A percentile compares a stretch with the other conserved stretches of the same genome.
Evolutionary conservation across 768 basidiomycete genomes (phyloP).

Genomic region (Wakefieldia striispora): DNA sequence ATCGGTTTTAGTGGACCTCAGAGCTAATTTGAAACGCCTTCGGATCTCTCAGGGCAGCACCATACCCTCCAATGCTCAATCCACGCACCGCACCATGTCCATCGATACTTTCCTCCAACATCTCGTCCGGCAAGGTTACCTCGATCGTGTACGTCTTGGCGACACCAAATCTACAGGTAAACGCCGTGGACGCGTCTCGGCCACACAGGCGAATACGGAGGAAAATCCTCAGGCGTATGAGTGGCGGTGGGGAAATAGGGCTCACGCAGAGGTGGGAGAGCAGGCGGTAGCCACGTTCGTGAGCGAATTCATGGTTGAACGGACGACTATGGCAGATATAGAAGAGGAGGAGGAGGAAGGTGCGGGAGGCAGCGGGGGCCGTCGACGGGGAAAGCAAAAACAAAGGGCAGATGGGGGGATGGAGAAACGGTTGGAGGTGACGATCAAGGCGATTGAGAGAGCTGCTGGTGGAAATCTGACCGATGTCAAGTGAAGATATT

Average conservation of each 20-base stretch:
- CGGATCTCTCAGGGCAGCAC: slow-evolving; percentile 50
- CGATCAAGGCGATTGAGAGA: slow-evolving; percentile 40
- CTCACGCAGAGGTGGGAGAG: slow-evolving; percentile 83
- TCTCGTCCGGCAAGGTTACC: slow-evolving; percentile 70
- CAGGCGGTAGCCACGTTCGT: slow-evolving; percentile 70
- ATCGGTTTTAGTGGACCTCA: slow-evolving; percentile 61
- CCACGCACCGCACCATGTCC: slow-evolving; percentile 48
- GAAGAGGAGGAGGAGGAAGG: slow-evolving; percentile 20
- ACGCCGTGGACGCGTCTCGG: slow-evolving; percentile 53
- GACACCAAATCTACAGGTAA: slow-evolving; percentile 47
- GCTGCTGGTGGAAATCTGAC: slow-evolving; percentile 60
- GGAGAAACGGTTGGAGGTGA: slow-evolving; percentile 32
- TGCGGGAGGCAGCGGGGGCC: background rate
- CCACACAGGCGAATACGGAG: slow-evolving; percentile 37
- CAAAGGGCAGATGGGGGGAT: slow-evolving; percentile 4
- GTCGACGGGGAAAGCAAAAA: slow-evolving; percentile 18
- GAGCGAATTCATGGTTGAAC: slow-evolving; percentile 68
- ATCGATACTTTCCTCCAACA: slow-evolving; percentile 65
- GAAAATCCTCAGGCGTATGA: slow-evolving; percentile 41
- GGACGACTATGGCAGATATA: slow-evolving; percentile 9
- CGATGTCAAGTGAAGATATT: slow-evolving; percentile 29
- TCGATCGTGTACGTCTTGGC: slow-evolving; percentile 64
- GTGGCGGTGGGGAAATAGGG: slow-evolving; percentile 84
- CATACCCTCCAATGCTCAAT: slow-evolving; percentile 51
- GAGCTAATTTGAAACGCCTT: slow-evolving; percentile 65